phyloP scores from a whole-genome alignment of 495 filamentous ascomycete genomes.

The Annulohypoxylon nitens region DNA sequence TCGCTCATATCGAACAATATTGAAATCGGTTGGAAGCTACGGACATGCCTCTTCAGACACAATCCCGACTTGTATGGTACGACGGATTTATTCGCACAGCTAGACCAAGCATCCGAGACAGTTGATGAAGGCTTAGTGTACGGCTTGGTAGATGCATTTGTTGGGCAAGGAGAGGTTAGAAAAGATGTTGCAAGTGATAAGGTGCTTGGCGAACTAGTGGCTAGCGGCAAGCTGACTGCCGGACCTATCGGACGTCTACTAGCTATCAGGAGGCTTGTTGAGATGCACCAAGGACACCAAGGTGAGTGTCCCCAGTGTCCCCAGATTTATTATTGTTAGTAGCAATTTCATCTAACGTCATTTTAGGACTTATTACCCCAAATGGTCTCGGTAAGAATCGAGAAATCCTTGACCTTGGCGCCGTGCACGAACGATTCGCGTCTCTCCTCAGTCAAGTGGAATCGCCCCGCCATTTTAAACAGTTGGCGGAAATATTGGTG shows the following conservation, averaged over 20 bases:
- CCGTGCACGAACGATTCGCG: slow-evolving; percentile 44
- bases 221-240: slow-evolving; percentile 36
- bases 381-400: slow-evolving; percentile 13
- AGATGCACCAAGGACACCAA: slow-evolving; percentile 31
- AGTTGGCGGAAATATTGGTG: slow-evolving; percentile 67
- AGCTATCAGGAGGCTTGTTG: slow-evolving; percentile 47
- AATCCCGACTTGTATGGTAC: slow-evolving; percentile 39
- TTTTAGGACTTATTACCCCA: slow-evolving; percentile 30
- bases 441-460: slow-evolving; percentile 52
- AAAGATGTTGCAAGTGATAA: slow-evolving; percentile 25
- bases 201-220: slow-evolving; percentile 43
- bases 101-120: slow-evolving; percentile 36
- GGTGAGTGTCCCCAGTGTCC: slow-evolving; percentile 20
- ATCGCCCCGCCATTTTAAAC: slow-evolving; percentile 65
- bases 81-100: slow-evolving; percentile 25
- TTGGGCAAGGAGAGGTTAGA: slow-evolving; percentile 20
- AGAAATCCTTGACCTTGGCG: slow-evolving; percentile 32
- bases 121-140: slow-evolving; percentile 45
- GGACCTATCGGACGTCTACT: slow-evolving; percentile 45
- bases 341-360: slow-evolving; percentile 32
- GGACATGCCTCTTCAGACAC: slow-evolving; percentile 54
- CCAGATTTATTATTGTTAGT: not conserved
- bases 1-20: slow-evolving; percentile 46
- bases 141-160: slow-evolving; percentile 46
- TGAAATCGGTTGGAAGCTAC: slow-evolving; percentile 55